Conservation (phyloP, 345 rosid species). For the Durio zibethinus region DNA sequence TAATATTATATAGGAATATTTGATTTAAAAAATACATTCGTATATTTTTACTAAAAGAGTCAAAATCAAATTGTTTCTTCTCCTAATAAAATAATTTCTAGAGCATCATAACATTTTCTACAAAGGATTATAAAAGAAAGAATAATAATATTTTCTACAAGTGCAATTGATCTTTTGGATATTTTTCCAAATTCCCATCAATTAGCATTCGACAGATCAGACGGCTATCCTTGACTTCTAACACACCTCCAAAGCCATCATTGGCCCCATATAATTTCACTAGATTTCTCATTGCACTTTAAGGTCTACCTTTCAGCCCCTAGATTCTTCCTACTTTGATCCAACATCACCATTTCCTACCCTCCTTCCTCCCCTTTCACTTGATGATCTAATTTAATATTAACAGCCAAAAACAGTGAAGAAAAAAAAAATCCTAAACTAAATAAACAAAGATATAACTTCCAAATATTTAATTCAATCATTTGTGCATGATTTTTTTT, state of each 20-base stretch:
- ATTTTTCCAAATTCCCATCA: neutral
- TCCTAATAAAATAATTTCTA: too few species aligned
- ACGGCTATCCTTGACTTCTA: neutral
- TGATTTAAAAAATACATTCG: neutral
- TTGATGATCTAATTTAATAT: neutral
- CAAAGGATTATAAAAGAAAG: too few species aligned
- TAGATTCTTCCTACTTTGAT: conserved; percentile 7
- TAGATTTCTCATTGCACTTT: neutral
- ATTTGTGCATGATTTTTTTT: too few species aligned
- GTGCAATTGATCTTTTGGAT: neutral
- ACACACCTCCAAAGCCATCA: neutral
- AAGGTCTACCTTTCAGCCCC: neutral
- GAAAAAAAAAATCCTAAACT: too few species aligned
- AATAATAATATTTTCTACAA: neutral
- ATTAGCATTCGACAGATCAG: neutral
- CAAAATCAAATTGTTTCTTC: too few species aligned
- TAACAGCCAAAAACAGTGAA: neutral
- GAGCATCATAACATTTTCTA: too few species aligned
- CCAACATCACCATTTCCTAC: neutral
- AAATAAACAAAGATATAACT: neutral
- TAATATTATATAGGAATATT: neutral
- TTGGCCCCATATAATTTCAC: neutral
- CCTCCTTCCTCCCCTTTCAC: neutral
- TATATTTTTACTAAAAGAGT: too few species aligned
- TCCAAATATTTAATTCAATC: too few species aligned